Percentiles rank a stretch among this genome's conserved stretches.
These are phyloP conservation scores for Monilinia laxa DNA, from an alignment of 2,329 filamentous ascomycete species.

Conservation along the genomic window DNA sequence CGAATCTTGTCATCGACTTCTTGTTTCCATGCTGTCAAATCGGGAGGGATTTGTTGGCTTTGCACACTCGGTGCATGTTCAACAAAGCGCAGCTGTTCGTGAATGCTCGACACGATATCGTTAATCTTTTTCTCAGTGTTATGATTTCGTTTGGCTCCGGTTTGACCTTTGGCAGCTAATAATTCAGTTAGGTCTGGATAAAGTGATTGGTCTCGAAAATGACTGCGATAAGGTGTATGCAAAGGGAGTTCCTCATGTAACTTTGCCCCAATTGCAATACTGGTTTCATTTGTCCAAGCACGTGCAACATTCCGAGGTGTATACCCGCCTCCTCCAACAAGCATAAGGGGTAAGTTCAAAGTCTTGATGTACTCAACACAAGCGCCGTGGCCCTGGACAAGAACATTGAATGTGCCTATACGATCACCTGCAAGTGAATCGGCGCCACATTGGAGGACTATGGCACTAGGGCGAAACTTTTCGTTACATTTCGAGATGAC, in stretches of 20 bases:
- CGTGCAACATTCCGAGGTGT: conserved; percentile 95
- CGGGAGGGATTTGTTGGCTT: conserved; percentile 75
- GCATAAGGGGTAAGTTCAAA: conserved; percentile 75
- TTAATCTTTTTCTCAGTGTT: conserved; percentile 75
- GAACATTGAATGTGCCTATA: conserved; percentile 92
- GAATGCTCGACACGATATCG: conserved; percentile 73
- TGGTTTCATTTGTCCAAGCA: conserved; percentile 95
- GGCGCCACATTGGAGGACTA: conserved; percentile 93
- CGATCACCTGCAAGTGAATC: conserved; percentile 93
- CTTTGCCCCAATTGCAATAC: conserved; percentile 75
- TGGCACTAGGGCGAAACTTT: conserved; percentile 83
- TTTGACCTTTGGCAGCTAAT: conserved; percentile 51
- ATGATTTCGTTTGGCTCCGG: conserved; percentile 61
- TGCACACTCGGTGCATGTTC: conserved; percentile 84
- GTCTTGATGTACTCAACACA: conserved; percentile 89
- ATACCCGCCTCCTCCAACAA: conserved; percentile 94
- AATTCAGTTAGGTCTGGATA: conserved; percentile 82
- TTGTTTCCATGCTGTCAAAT: conserved; percentile 66
- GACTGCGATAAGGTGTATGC: conserved; percentile 80
- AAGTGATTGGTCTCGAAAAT: conserved; percentile 83
- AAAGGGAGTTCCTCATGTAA: conserved; percentile 72
- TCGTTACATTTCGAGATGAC: conserved; percentile 77
- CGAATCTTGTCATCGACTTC: conserved; percentile 67
- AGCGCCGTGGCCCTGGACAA: conserved; percentile 88
- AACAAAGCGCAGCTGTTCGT: conserved; percentile 84